A percentile compares a stretch with the other conserved stretches of the same genome.
Evolutionary conservation across 306 rosid genomes (phyloP).

Genomic region (Echinosophora koreensis): DNA sequence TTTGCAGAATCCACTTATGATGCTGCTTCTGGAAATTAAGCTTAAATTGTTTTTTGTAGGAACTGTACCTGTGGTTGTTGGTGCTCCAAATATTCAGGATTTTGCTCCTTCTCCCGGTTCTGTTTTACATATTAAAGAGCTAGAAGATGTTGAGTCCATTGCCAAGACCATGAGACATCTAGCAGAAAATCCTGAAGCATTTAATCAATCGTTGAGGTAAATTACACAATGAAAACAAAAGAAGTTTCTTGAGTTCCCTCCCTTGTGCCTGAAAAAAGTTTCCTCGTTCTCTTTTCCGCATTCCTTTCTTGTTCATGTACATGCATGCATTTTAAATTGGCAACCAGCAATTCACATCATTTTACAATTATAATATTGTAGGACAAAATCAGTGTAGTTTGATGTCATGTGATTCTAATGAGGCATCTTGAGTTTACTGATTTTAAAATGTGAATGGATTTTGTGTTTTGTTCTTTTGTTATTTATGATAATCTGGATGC

Average conservation of each 20-base stretch:
- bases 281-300: neutral
- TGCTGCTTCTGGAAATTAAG: slow-evolving; percentile 45
- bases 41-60: slow-evolving; percentile 54
- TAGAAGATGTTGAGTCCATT: slow-evolving; percentile 70
- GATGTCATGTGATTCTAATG: slow-evolving; percentile 26
- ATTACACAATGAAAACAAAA: slow-evolving; percentile 31
- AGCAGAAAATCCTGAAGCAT: slow-evolving; percentile 83
- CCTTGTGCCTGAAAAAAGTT: neutral
- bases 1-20: slow-evolving; percentile 5
- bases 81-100: slow-evolving; percentile 94
- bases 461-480: slow-evolving; percentile 26
- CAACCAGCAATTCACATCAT: neutral
- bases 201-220: slow-evolving; percentile 81
- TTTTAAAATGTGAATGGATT: slow-evolving; percentile 31
- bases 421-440: slow-evolving; percentile 30
- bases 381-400: neutral
- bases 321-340: neutral
- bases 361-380: neutral
- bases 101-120: slow-evolving; percentile 83
- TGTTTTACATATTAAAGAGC: slow-evolving; percentile 74
- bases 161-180: slow-evolving; percentile 81
- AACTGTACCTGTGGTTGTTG: slow-evolving; percentile 89
- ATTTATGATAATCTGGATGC: slow-evolving; percentile 35
- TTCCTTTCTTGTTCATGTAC: neutral
- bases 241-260: neutral